These are phyloP conservation scores for Vigna radiata DNA, from an alignment of 306 rosid species.

Conservation along the genomic window DNA sequence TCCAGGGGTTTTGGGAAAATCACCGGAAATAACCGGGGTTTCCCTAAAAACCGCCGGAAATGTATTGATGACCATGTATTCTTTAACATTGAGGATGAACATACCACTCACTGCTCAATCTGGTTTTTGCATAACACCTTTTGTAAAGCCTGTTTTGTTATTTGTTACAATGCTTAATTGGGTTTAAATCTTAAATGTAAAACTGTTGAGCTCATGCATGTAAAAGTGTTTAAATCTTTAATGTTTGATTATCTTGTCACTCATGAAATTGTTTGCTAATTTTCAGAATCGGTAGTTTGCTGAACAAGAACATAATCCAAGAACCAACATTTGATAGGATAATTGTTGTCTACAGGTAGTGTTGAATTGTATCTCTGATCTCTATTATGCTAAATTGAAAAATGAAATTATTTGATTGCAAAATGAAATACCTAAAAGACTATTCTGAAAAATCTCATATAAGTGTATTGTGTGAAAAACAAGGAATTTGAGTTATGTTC, in stretches of 20 bases:
- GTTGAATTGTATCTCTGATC: constrained; percentile 1
- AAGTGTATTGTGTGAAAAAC: neutral
- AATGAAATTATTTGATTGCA: neutral
- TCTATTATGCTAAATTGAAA: constrained; percentile 4
- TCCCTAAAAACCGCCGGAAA: too few relatives aligned
- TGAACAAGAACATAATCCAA: constrained; percentile 72
- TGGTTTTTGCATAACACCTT: too few relatives aligned
- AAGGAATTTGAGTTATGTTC: constrained; percentile 1
- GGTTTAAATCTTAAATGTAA: neutral
- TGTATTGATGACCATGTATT: too few relatives aligned
- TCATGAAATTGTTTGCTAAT: constrained; percentile 43
- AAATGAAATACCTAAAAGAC: neutral
- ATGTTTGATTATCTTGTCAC: constrained; percentile 23
- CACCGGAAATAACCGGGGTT: too few relatives aligned
- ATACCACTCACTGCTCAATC: too few relatives aligned
- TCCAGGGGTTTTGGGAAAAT: too few relatives aligned
- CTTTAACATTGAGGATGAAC: too few relatives aligned
- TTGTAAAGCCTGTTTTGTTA: too few relatives aligned
- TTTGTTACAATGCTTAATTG: too few relatives aligned
- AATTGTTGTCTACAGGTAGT: constrained; percentile 81
- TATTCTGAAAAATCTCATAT: constrained; percentile 6
- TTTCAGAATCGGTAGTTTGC: constrained; percentile 59
- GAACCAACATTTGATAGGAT: constrained; percentile 94
- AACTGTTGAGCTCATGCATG: constrained; percentile 15
- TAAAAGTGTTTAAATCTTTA: neutral